Conservation (phyloP, 345 rosid species). For the Populus euphratica region DNA sequence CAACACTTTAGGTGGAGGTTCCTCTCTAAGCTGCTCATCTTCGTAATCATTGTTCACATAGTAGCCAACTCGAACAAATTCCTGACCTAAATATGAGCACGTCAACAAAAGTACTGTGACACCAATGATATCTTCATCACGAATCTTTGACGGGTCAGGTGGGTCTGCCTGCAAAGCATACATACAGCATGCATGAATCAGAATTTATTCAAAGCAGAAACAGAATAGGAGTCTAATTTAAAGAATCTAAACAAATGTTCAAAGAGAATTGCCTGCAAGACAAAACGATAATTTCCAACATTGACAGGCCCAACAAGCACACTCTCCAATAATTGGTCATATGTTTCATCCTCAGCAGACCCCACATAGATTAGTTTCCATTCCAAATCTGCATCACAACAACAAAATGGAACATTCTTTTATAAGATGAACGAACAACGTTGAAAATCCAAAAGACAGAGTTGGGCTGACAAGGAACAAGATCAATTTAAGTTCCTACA, state of each 20-base stretch:
- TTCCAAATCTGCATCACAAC: constrained; percentile 59
- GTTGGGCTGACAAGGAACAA: not conserved
- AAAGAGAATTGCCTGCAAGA: constrained; percentile 53
- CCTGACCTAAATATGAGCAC: constrained; percentile 84
- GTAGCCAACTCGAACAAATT: constrained; percentile 81
- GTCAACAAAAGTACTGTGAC: constrained; percentile 80
- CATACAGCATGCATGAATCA: constrained; percentile 11
- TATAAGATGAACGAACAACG: not conserved
- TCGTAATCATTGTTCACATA: constrained; percentile 90
- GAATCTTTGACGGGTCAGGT: constrained; percentile 83
- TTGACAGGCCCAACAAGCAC: constrained; percentile 95
- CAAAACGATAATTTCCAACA: constrained; percentile 85
- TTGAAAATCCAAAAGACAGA: not conserved
- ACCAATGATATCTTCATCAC: constrained; percentile 83
- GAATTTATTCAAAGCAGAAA: not conserved
- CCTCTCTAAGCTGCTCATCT: constrained; percentile 84
- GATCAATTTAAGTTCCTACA: not conserved
- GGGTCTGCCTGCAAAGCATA: constrained; percentile 63
- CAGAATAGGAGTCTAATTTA: not conserved
- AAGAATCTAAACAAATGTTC: not conserved
- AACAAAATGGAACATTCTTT: not conserved
- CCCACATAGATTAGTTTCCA: constrained; percentile 98
- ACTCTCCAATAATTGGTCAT: constrained; percentile 77
- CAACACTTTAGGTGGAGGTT: constrained; percentile 76
- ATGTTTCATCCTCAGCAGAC: constrained; percentile 93